These are phyloP conservation scores for Blastobotrys chiropterorum DNA, from an alignment of 805 yeast genomes.

Conservation along the genomic window DNA sequence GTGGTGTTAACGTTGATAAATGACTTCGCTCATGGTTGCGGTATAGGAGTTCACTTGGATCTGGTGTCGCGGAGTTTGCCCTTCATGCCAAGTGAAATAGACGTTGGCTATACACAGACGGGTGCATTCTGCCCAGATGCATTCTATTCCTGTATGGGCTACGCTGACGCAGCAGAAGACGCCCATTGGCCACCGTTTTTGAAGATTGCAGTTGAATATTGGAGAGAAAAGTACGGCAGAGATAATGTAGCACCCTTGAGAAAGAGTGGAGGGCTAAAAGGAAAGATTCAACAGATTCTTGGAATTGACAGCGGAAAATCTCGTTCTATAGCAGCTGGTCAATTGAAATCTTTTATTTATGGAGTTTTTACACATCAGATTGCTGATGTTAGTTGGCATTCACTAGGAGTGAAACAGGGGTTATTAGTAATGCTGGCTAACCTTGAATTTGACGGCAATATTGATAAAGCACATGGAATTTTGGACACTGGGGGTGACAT, in stretches of 20 bases:
- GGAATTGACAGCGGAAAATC: neutral
- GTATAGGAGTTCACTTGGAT: neutral
- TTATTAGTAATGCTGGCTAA: constrained; percentile 44
- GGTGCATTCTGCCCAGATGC: constrained; percentile 71
- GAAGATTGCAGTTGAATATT: constrained; percentile 39
- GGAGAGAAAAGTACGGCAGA: constrained; percentile 30
- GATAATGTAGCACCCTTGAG: neutral
- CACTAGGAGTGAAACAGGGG: constrained; percentile 49
- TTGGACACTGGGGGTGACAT: constrained; percentile 64
- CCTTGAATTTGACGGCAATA: constrained; percentile 50
- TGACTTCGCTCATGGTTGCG: neutral
- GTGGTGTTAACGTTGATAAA: neutral
- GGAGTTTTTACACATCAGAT: constrained; percentile 61
- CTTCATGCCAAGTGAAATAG: neutral
- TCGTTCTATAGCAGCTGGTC: neutral
- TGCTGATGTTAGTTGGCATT: constrained; percentile 65
- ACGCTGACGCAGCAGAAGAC: constrained; percentile 49
- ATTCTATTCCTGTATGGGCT: constrained; percentile 52
- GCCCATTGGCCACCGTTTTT: constrained; percentile 70
- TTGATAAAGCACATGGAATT: constrained; percentile 42
- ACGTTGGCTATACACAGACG: constrained; percentile 29
- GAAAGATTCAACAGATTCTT: neutral
- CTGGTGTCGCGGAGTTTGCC: neutral
- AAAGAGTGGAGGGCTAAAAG: neutral
- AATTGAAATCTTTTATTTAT: constrained; percentile 47